Base-by-base conservation (phyloP, 2,329 filamentous ascomycete genomes). In the Alternaria hordeiaustralica region DNA sequence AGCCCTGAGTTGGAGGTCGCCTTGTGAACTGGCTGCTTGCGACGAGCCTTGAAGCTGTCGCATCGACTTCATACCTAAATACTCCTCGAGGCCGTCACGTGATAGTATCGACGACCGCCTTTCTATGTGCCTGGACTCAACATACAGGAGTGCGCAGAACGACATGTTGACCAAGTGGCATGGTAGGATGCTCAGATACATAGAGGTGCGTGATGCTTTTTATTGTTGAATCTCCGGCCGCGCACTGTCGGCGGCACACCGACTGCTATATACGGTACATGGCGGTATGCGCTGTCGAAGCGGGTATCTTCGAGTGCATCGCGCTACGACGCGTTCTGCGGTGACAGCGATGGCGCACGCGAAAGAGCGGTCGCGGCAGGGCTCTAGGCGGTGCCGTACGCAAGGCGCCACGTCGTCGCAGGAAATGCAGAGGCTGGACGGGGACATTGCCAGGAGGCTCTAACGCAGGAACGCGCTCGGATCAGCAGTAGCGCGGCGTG, bases 371-470 rank as follows among this genome's bases (percentile, higher is more conserved):
- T 64, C 58, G 51, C 64, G 58, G 57, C 55, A 36, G 49, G 41
- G 57, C 49, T 46, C 43, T 51, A 21, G 54, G 23, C 44, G 44
- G 33, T 45, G 51, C 67, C 63, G 66, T 61, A 68, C 59, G 60
- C 63, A 67, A 58, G 66, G 63, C 67, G 72, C 70, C 72, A 75
- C 72, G 72, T 75, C 65, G 65, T 69, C 56, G 46, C 15, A 18
- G n/a, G 60, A 68, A 71, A 66, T 51, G 63, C 70, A 70, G 70
- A 72, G 72, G 72, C 68, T 75, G 72, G 72, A 61, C 47, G 36
- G 58, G 65, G 60, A 68, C 63, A 59, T 64, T 53, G 26, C 58
- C 47, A 57, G 41, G 60, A 54, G 57, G 51, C 50, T 60, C 66
- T 69, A 70, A 67, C 70, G 71, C 71, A 73, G 72, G 71, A 71